Percentiles rank a stretch among this genome's conserved stretches.
These are phyloP conservation scores for Mentha longifolia DNA, from an alignment of 257 asterid genomes.

Conservation along the genomic window DNA sequence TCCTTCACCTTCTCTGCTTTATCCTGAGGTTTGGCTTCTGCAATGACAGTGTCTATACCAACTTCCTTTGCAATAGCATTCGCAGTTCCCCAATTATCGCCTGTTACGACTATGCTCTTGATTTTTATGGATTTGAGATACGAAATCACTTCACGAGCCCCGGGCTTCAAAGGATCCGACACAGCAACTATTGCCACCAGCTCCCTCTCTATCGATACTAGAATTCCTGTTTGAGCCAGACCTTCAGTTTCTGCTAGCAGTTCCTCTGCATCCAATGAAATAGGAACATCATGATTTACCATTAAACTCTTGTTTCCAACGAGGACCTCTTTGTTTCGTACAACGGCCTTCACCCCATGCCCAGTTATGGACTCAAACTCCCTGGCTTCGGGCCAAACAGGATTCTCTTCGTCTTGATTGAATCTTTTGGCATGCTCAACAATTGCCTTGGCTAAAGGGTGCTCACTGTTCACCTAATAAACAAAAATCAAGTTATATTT, in stretches of 20 bases:
- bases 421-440: constrained; percentile 66
- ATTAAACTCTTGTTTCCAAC: constrained; percentile 77
- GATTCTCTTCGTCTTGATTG: constrained; percentile 55
- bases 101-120: constrained; percentile 65
- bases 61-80: constrained; percentile 76
- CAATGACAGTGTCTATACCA: constrained; percentile 63
- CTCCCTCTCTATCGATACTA: constrained; percentile 63
- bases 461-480: constrained; percentile 87
- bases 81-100: constrained; percentile 91
- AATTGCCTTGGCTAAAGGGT: constrained; percentile 81
- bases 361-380: constrained; percentile 82
- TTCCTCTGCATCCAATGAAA: constrained; percentile 72
- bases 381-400: constrained; percentile 57
- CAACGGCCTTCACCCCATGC: constrained; percentile 83
- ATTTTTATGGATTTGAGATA: constrained; percentile 66
- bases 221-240: constrained; percentile 77
- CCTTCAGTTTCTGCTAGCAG: constrained; percentile 62
- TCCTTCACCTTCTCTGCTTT: constrained; percentile 84
- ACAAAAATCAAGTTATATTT: too few species aligned
- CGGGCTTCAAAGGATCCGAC: constrained; percentile 82
- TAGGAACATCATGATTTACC: constrained; percentile 42
- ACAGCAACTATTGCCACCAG: constrained; percentile 63
- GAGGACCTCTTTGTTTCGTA: constrained; percentile 61
- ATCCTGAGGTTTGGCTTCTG: constrained; percentile 77
- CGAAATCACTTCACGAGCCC: constrained; percentile 64